These are phyloP conservation scores for Mrakiaceae sp. DNA, from an alignment of 1,284 basidiomycete genomes.

Conservation along the genomic window DNA sequence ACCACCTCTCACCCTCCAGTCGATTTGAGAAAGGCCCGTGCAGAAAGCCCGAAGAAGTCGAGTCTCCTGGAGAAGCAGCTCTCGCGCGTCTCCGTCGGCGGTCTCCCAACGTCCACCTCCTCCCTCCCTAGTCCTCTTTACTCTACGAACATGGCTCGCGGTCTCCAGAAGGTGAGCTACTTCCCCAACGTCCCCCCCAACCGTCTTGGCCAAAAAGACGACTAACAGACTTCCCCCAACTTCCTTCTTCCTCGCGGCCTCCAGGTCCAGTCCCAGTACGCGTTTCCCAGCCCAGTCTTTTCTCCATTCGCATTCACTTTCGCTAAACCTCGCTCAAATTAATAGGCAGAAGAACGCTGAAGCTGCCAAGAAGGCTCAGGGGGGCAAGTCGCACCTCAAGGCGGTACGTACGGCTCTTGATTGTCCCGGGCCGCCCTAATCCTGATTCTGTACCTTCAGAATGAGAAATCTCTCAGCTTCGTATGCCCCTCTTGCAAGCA, in stretches of 20 bases:
- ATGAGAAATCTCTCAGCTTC: background rate
- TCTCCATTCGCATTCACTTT: too few species aligned
- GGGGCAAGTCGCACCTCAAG: background rate
- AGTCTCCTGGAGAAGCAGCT: background rate
- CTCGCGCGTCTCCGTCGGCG: background rate
- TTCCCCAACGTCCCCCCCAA: background rate
- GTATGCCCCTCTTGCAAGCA: background rate
- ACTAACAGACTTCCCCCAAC: background rate
- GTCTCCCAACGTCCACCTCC: background rate
- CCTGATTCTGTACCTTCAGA: background rate
- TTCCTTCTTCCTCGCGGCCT: too few species aligned
- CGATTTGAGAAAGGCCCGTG: too few species aligned
- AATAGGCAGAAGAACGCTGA: background rate
- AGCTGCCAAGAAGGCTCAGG: background rate
- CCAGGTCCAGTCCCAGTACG: background rate
- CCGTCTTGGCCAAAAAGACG: background rate
- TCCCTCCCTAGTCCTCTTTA: background rate
- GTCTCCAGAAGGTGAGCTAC: background rate
- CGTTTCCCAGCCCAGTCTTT: too few species aligned
- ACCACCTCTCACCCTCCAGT: background rate
- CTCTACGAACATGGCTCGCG: slow-evolving; percentile 3
- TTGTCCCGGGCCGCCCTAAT: too few species aligned
- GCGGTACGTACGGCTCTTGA: background rate
- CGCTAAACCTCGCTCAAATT: too few species aligned
- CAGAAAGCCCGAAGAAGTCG: too few species aligned